Evolutionary conservation across 371 early-diverging fungal species (phyloP), one percentile per base, ranked within the genome.

Genomic region (Apophysomyces ossiformis): DNA sequence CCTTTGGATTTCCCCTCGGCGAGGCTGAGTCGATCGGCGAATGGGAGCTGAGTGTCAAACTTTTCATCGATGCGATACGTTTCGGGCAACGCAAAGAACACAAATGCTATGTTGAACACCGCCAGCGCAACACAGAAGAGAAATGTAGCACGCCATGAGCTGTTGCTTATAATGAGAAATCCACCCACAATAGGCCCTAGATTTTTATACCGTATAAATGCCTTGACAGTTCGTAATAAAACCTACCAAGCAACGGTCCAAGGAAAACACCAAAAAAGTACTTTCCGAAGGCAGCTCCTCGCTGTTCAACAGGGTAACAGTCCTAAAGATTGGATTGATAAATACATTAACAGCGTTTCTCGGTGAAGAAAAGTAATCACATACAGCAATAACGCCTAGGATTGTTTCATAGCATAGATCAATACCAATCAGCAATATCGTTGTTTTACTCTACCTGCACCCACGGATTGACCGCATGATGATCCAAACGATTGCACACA

Each of bases 401-500:
- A 12, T 13, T 8, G 1, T 45, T 45, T 13, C 46, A 13, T 0
- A 18, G 32, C 32, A 26, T 26, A 26, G 2, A 26, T 26, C 54
- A 50, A 8, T 21, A 8, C 21, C 54, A 50, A 4, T 9, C 21
- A 21, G 35, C 13, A 6, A 45, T 5, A 6, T n/a, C 26, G 3
- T 50, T 50, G n/a, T 21, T 11, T 50, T 50, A 4, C 54, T 50
- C 32, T 50, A 50, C 89, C 92, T 12, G 89, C 88, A 1, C 92
- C 91, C 1, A 91, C 79, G 13, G 85, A 75, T 58, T 85, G 79
- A 36, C 85, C 87, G 36, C 88, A 88, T 4, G 87, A 86, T 5
- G 89, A 76, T 7, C 93, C 93, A 39, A 83, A 67, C n/a, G 91
- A 72, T 72, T 94, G 94, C 38, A 94, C 62, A 13, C 87, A 74